Evolutionary conservation across 305 asterid genomes (phyloP).

Genomic region (Fraxinus platypoda): DNA sequence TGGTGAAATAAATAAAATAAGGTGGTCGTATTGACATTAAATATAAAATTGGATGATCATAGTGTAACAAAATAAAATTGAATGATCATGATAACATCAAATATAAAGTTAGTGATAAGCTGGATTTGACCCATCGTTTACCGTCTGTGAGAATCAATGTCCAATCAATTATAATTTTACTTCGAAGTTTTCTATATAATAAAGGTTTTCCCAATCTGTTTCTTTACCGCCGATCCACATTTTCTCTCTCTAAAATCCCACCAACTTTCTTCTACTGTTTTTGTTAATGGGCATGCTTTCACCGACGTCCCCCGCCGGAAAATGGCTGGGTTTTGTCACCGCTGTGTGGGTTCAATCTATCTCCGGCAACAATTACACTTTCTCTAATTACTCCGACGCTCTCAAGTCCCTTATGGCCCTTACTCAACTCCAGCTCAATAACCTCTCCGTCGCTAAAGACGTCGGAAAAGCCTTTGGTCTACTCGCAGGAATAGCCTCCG

Average conservation of each 20-base stretch:
- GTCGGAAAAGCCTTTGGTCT: slow-evolving; percentile 31
- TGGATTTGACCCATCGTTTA: too few species aligned
- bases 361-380: slow-evolving; percentile 33
- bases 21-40: too few species aligned
- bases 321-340: slow-evolving; percentile 33
- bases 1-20: too few species aligned
- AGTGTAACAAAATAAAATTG: too few species aligned
- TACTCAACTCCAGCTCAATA: slow-evolving; percentile 30
- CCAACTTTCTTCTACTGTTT: not conserved
- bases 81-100: too few species aligned
- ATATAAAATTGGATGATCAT: too few species aligned
- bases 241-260: not conserved
- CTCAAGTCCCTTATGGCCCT: slow-evolving; percentile 30
- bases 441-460: slow-evolving; percentile 34
- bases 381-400: slow-evolving; percentile 31
- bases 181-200: not conserved
- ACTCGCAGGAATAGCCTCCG: slow-evolving; percentile 25
- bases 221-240: not conserved
- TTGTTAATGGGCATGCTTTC: not conserved
- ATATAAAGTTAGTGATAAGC: too few species aligned
- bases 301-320: slow-evolving; percentile 28
- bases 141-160: too few species aligned
- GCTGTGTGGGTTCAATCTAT: slow-evolving; percentile 32
- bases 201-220: not conserved
- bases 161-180: not conserved